phyloP scores from a whole-genome alignment of 306 rosid genomes.

The Cicer bijugum region DNA sequence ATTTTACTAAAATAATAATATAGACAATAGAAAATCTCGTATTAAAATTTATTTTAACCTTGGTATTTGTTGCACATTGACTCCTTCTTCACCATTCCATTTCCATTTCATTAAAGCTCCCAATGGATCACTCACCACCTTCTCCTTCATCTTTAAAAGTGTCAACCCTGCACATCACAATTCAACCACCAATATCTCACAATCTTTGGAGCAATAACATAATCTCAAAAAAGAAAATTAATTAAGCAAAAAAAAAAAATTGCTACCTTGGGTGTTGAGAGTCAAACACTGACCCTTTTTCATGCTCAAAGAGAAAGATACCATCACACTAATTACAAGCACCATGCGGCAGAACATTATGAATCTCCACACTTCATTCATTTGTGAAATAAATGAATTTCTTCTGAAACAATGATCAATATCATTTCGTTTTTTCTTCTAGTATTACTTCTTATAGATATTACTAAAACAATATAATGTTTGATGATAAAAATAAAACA shows the following conservation, averaged over 20 bases:
- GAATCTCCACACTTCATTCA: conserved; percentile 56
- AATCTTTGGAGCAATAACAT: not conserved
- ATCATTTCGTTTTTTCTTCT: too few relatives aligned
- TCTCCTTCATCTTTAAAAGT: conserved; percentile 59
- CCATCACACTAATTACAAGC: conserved; percentile 24
- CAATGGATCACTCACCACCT: conserved; percentile 57
- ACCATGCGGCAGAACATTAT: conserved; percentile 42
- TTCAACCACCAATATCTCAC: conserved; percentile 24
- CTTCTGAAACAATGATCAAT: not conserved
- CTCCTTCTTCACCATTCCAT: conserved; percentile 43
- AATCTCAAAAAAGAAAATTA: not conserved
- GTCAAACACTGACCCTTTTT: conserved; percentile 46
- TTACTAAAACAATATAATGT: too few relatives aligned
- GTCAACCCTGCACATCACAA: conserved; percentile 65
- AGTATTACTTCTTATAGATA: too few relatives aligned
- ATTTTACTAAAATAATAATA: too few relatives aligned
- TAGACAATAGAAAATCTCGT: too few relatives aligned
- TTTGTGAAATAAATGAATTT: not conserved
- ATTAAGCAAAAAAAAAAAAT: too few relatives aligned
- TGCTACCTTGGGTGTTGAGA: conserved; percentile 56
- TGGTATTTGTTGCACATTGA: not conserved
- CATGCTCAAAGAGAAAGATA: conserved; percentile 39
- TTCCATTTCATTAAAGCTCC: conserved; percentile 68
- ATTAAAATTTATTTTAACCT: too few relatives aligned
- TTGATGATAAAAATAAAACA: too few relatives aligned